These are phyloP conservation scores for Kodamaea derodonti DNA, from an alignment of 1,139 yeast species.

Conservation along the genomic window DNA sequence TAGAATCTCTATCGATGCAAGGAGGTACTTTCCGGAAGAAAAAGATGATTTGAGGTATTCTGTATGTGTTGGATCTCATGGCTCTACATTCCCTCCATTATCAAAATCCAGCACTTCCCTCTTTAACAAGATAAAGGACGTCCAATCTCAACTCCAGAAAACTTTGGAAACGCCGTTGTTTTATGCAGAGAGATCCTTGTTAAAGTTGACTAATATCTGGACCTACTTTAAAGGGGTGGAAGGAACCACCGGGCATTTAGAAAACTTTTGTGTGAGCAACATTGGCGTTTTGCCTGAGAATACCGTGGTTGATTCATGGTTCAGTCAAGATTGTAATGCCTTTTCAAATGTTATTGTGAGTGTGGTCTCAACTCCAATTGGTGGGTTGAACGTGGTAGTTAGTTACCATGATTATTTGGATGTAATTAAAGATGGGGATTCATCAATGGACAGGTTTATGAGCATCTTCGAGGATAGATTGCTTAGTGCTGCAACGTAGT, in stretches of 20 bases:
- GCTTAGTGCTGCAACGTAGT: too few species aligned
- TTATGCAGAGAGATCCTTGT: constrained; percentile 5
- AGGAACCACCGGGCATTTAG: constrained; percentile 6
- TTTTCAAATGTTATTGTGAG: constrained; percentile 6
- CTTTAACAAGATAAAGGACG: constrained; percentile 1
- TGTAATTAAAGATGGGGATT: constrained; percentile 3
- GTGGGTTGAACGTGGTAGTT: constrained; percentile 6
- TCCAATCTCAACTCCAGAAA: constrained; percentile 5
- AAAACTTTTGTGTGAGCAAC: constrained; percentile 7
- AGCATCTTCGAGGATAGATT: constrained; percentile 1
- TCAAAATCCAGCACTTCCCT: constrained; percentile 1
- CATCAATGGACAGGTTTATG: constrained; percentile 4
- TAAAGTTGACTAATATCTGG: constrained; percentile 8
- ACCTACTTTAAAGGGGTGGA: constrained; percentile 5
- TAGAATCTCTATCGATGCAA: constrained; percentile 6
- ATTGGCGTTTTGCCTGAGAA: constrained; percentile 4
- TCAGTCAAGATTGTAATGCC: constrained; percentile 8
- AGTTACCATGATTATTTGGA: constrained; percentile 8
- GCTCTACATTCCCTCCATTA: constrained; percentile 1
- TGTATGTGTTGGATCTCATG: constrained; percentile 6
- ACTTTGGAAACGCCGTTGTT: constrained; percentile 5
- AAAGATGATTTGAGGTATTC: constrained; percentile 5
- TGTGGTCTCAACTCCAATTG: constrained; percentile 4
- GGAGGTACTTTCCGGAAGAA: constrained; percentile 6
- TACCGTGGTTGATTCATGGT: constrained; percentile 7